These are phyloP conservation scores for Solanum sparsipilum DNA, from an alignment of 257 asterid species.

Conservation along the genomic window DNA sequence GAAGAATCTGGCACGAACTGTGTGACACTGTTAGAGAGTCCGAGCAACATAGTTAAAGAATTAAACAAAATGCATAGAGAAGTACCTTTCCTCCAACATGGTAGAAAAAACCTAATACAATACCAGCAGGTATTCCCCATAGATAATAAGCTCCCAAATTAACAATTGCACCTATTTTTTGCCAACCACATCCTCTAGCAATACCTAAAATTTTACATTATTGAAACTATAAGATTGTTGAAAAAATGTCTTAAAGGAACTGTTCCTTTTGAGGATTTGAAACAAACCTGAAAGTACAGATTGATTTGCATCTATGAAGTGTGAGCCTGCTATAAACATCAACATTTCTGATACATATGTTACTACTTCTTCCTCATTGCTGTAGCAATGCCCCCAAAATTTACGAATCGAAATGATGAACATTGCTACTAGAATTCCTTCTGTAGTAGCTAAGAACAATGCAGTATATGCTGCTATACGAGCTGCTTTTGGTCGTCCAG, in stretches of 20 bases:
- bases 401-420: constrained; percentile 32
- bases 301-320: constrained; percentile 43
- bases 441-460: constrained; percentile 32
- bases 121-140: constrained; percentile 47
- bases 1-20: not conserved
- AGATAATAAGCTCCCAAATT: constrained; percentile 55
- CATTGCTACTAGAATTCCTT: constrained; percentile 34
- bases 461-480: constrained; percentile 46
- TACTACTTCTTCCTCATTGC: constrained; percentile 35
- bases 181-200: constrained; percentile 62
- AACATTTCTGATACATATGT: constrained; percentile 47
- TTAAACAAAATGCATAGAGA: not conserved
- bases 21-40: not conserved
- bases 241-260: not conserved
- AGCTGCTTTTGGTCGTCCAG: constrained; percentile 46
- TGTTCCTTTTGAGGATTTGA: not conserved
- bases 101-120: constrained; percentile 36
- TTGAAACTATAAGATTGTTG: constrained; percentile 9
- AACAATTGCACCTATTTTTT: constrained; percentile 55
- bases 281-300: constrained; percentile 24
- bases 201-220: not conserved
- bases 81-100: constrained; percentile 65
- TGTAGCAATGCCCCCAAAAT: constrained; percentile 57
- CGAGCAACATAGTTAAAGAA: not conserved
- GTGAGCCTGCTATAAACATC: constrained; percentile 34